Evolutionary conservation across 805 yeast species (phyloP).

Genomic region (Starmerella stigmatis): DNA sequence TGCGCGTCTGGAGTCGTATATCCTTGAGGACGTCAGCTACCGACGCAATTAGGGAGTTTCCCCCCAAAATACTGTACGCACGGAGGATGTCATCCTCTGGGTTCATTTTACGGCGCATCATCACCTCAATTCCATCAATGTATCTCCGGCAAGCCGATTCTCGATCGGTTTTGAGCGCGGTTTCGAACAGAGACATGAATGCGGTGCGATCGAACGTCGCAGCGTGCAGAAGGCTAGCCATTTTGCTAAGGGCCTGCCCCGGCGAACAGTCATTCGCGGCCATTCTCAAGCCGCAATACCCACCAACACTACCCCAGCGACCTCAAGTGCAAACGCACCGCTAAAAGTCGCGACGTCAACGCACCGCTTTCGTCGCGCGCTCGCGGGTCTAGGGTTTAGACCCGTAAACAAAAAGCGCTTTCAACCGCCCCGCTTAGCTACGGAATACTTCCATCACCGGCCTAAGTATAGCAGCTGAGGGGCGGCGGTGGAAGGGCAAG

Average conservation of each 20-base stretch:
- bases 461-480: too few species aligned
- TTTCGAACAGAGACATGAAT: not conserved
- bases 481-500: too few species aligned
- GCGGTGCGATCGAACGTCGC: not conserved
- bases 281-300: not conserved
- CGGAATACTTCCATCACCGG: too few species aligned
- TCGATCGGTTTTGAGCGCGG: not conserved
- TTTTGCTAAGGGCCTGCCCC: conserved; percentile 1
- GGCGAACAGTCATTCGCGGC: not conserved
- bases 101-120: not conserved
- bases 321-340: too few species aligned
- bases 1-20: not conserved
- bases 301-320: not conserved
- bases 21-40: not conserved
- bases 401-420: too few species aligned
- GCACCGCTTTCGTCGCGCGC: too few species aligned
- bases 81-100: not conserved
- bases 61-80: not conserved
- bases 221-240: not conserved
- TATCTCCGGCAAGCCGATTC: not conserved
- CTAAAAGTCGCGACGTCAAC: not conserved
- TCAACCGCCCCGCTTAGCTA: too few species aligned
- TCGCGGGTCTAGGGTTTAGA: too few species aligned
- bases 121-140: conserved; percentile 4
- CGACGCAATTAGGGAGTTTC: not conserved